Evolutionary conservation across 805 yeast species (phyloP).

Genomic region (Citeromyces nyonsensis): DNA sequence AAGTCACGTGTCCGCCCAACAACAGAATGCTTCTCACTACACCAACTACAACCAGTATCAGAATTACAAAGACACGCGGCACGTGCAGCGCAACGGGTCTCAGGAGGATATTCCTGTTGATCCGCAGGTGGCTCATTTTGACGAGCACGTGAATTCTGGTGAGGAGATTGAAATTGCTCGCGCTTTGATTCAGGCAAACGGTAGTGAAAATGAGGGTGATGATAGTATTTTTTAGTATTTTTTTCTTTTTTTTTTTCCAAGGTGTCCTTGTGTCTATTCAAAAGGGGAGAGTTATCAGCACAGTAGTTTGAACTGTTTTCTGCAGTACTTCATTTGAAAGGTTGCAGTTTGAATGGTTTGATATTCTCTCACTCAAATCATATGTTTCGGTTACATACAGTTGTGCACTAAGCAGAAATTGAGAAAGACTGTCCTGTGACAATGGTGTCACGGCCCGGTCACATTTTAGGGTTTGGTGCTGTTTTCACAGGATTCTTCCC

Average conservation of each 20-base stretch:
- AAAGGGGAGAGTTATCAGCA: no score
- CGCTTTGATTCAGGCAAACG: constrained; percentile 48
- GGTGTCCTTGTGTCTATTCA: neutral
- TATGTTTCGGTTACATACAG: no score
- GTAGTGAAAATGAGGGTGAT: constrained; percentile 5
- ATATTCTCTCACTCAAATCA: no score
- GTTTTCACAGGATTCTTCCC: no score
- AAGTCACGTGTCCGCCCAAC: constrained; percentile 5
- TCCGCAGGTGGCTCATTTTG: constrained; percentile 27
- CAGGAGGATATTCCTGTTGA: constrained; percentile 34
- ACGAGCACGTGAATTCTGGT: constrained; percentile 13
- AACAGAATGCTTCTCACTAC: constrained; percentile 5
- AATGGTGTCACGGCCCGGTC: no score
- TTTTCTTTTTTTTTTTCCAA: neutral
- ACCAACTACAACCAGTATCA: constrained; percentile 3
- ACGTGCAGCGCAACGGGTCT: constrained; percentile 2
- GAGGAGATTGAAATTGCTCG: constrained; percentile 53
- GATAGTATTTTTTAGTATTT: neutral
- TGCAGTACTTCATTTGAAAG: no score
- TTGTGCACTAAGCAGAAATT: no score
- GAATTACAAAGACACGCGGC: constrained; percentile 4
- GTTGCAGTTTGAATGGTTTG: no score
- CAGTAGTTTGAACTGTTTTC: no score
- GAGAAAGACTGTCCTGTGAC: no score
- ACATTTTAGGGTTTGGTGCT: no score